A percentile compares a stretch with the other conserved stretches of the same genome.
These are phyloP conservation scores for Pleurotus tuber-regium DNA, from an alignment of 768 basidiomycete species.

Conservation along the genomic window DNA sequence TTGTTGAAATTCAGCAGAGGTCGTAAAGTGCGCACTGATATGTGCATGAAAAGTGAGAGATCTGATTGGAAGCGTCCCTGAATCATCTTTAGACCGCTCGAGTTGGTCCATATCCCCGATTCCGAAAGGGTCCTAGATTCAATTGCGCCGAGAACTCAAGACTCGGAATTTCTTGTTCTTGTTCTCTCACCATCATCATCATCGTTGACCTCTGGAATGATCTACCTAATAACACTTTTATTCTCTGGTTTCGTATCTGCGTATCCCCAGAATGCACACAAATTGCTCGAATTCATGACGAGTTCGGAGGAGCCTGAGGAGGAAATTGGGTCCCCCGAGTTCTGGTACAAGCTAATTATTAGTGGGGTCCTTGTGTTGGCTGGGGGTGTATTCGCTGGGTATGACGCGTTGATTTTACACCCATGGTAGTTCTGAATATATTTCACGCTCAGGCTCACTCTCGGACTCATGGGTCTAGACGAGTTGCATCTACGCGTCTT, in stretches of 20 bases:
- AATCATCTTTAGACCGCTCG: too few relatives aligned
- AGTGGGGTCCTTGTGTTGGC: slow-evolving; percentile 70
- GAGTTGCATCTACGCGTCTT: slow-evolving; percentile 88
- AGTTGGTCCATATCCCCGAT: too few relatives aligned
- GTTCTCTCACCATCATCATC: too few relatives aligned
- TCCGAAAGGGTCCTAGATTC: too few relatives aligned
- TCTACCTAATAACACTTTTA: not conserved
- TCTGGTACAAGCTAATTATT: slow-evolving; percentile 71
- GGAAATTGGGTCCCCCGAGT: slow-evolving; percentile 52
- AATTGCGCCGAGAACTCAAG: too few relatives aligned
- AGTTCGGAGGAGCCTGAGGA: slow-evolving; percentile 1
- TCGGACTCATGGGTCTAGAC: slow-evolving; percentile 93
- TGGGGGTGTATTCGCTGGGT: slow-evolving; percentile 95
- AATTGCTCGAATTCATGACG: not conserved
- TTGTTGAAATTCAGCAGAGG: too few relatives aligned
- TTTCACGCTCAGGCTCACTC: slow-evolving; percentile 58
- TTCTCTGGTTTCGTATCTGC: not conserved
- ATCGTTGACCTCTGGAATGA: not conserved
- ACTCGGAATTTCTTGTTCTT: too few relatives aligned
- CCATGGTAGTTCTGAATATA: not conserved
- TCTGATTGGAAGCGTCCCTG: too few relatives aligned
- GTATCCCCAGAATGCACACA: not conserved
- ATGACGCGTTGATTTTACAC: slow-evolving; percentile 6
- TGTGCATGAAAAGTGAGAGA: too few relatives aligned
- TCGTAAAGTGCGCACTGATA: too few relatives aligned